phyloP scores from a whole-genome alignment of 2,329 filamentous ascomycete genomes.

The Akanthomyces dipterigenus region DNA sequence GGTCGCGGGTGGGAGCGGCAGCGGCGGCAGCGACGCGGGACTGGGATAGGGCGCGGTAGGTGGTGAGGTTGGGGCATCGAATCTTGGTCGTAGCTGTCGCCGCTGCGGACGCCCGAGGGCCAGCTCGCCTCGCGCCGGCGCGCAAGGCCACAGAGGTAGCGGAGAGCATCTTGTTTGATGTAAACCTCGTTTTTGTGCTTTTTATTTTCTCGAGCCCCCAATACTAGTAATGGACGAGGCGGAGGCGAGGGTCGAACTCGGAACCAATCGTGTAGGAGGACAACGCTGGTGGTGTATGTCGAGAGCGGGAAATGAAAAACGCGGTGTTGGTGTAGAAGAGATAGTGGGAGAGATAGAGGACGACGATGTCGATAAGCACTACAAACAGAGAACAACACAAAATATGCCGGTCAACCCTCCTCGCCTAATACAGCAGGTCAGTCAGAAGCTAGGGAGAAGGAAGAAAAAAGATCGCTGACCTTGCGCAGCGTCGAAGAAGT shows the following conservation, averaged over 20 bases:
- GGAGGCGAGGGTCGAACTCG: not conserved
- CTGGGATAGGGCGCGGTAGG: slow-evolving; percentile 14
- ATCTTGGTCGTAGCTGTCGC: slow-evolving; percentile 17
- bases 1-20: slow-evolving; percentile 19
- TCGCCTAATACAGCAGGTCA: not conserved
- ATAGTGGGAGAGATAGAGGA: not conserved
- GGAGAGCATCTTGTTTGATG: slow-evolving; percentile 32
- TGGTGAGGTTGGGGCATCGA: slow-evolving; percentile 22
- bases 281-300: not conserved
- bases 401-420: not conserved
- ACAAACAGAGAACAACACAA: not conserved
- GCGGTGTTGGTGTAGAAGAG: not conserved
- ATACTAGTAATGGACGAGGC: not conserved
- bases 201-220: slow-evolving; percentile 19
- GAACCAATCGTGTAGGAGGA: not conserved
- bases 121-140: slow-evolving; percentile 36
- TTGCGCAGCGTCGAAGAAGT: not conserved
- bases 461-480: not conserved
- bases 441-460: not conserved
- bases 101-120: slow-evolving; percentile 23
- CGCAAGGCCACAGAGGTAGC: slow-evolving; percentile 34
- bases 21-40: slow-evolving; percentile 8
- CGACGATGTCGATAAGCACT: not conserved
- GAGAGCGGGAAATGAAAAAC: not conserved
- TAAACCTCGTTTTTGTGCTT: slow-evolving; percentile 10